Percentiles rank a stretch among this genome's conserved stretches.
Evolutionary conservation across 1,139 yeast genomes (phyloP).

Genomic region (Candida tetrigidarum): DNA sequence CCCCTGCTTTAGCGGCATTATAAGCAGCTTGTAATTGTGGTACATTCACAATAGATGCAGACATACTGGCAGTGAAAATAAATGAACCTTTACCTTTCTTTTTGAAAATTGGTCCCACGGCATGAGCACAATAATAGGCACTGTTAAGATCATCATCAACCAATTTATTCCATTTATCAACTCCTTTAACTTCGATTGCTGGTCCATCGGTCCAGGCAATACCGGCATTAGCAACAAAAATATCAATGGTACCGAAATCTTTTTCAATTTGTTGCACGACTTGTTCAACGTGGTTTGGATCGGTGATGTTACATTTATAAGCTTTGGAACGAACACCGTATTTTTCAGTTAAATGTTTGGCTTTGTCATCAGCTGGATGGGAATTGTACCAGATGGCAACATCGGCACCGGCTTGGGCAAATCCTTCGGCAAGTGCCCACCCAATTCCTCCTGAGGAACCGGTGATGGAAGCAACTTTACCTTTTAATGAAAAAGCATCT

Average conservation of each 20-base stretch:
- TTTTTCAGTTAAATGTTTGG: conserved; percentile 30
- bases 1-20: conserved; percentile 59
- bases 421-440: conserved; percentile 47
- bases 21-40: conserved; percentile 67
- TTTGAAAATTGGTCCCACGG: conserved; percentile 49
- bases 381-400: conserved; percentile 51
- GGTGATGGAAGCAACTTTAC: conserved; percentile 45
- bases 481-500: conserved; percentile 40
- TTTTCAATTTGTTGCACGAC: conserved; percentile 35
- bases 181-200: conserved; percentile 43
- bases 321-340: conserved; percentile 33
- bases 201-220: conserved; percentile 42
- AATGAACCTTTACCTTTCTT: conserved; percentile 39
- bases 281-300: conserved; percentile 38
- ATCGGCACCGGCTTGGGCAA: conserved; percentile 49
- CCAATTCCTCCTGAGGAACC: conserved; percentile 54
- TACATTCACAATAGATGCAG: conserved; percentile 64
- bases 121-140: conserved; percentile 49
- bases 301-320: conserved; percentile 46
- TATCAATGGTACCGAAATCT: conserved; percentile 48
- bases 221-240: conserved; percentile 63
- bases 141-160: conserved; percentile 53
- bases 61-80: conserved; percentile 32
- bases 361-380: conserved; percentile 30
- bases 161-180: conserved; percentile 51